Conservation (phyloP, 805 yeast genomes). For the Candida maris region DNA sequence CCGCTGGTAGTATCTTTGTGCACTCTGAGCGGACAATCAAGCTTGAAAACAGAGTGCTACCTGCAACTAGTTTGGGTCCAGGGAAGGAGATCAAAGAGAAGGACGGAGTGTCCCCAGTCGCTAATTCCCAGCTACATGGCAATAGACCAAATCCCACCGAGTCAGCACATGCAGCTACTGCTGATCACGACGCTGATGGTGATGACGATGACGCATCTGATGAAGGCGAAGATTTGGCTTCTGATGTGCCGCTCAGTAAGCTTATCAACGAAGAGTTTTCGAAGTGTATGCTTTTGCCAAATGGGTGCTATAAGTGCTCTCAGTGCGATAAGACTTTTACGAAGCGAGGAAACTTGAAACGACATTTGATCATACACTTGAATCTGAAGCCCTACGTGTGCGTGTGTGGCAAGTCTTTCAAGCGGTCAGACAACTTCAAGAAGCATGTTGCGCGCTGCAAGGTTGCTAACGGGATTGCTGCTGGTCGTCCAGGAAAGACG, state of each 20-base stretch:
- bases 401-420: slow-evolving; percentile 24
- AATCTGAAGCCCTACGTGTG: slow-evolving; percentile 23
- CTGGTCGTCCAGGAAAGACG: too few species aligned
- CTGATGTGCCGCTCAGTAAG: neutral
- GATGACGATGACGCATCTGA: slow-evolving; percentile 4
- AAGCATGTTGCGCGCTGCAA: slow-evolving; percentile 22
- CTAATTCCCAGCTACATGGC: neutral
- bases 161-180: neutral
- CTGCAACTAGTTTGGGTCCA: neutral
- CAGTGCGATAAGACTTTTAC: slow-evolving; percentile 21
- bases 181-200: neutral
- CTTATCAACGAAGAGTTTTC: slow-evolving; percentile 19
- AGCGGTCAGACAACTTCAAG: slow-evolving; percentile 24
- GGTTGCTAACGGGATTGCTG: slow-evolving; percentile 1
- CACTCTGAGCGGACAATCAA: neutral
- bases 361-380: slow-evolving; percentile 25
- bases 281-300: slow-evolving; percentile 16
- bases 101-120: neutral
- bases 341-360: slow-evolving; percentile 23
- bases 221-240: slow-evolving; percentile 5
- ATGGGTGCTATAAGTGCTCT: slow-evolving; percentile 20
- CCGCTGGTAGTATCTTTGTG: neutral
- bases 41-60: too few species aligned
- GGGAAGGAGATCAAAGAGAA: neutral
- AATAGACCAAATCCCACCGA: neutral